Evolutionary conservation across 2,329 filamentous ascomycete species (phyloP), one percentile per base, ranked within the genome.

Genomic region (Ophiostoma ulmi): DNA sequence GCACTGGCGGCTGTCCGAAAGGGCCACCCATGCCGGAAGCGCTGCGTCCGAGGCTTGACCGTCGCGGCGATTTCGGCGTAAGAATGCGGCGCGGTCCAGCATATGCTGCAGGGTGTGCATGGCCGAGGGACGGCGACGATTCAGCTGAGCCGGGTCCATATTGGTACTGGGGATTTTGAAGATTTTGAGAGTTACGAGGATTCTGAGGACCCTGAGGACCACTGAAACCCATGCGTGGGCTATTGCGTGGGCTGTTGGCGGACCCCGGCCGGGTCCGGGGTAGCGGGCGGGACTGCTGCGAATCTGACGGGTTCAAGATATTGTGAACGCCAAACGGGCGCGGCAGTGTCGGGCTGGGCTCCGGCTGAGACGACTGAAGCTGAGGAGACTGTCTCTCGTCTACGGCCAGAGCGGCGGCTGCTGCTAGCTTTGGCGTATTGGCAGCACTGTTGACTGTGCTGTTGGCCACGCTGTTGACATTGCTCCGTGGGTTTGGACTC

Each of bases 41-140:
- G n/a, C 31, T 31, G 8, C 73, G 67, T 41, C 82, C 81, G 14
- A 85, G 75, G 74, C 85, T 87, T 22, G 83, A 80, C 36, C 84
- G 81, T 72, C 87, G 83, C 58, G 87, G 87, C 11, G 88, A 88
- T 73, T 83, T 82, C 0, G 88, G 86, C 13, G 85, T 88, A 72
- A 88, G 76, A n/a, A 87, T 83, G 44, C 83, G 83, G 73, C 74
- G 69, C 4, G 66, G 39, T 1, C 26, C 66, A 20, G 20, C 20
- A 22, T 65, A 65, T 3, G 63, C 11, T 13, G 63, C 36, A 22
- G 63, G 35, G 70, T 77, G 77, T 35, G 77, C 76, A 35, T 79
- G 78, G 35, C 69, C 52, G 11, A 74, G 71, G 11, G 36, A 39
- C 67, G 69, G 75, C 70, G 76, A 77, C 35, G 79, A 72, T 6